These are phyloP conservation scores for Tarenaya hassleriana DNA, from an alignment of 345 rosid species.

Conservation along the genomic window DNA sequence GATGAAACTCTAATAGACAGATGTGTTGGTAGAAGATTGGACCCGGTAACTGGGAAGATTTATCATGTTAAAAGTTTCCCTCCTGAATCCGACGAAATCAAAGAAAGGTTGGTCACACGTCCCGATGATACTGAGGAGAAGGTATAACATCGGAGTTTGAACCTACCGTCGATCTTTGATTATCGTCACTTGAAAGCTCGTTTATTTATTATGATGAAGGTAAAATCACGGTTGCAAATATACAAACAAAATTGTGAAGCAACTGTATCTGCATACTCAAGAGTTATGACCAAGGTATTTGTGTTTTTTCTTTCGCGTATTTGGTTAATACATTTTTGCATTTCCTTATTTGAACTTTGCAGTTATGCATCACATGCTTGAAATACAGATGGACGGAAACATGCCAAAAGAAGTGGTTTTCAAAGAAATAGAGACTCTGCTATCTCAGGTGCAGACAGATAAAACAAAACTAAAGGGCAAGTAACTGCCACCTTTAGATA, in stretches of 20 bases:
- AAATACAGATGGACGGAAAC: slow-evolving; percentile 70
- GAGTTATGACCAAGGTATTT: slow-evolving; percentile 55
- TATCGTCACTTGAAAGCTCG: slow-evolving; percentile 3
- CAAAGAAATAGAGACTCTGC: slow-evolving; percentile 48
- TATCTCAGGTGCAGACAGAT: slow-evolving; percentile 45
- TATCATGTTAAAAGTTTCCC: slow-evolving; percentile 68
- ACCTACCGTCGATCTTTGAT: slow-evolving; percentile 1
- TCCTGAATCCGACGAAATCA: slow-evolving; percentile 65
- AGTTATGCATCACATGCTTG: slow-evolving; percentile 8
- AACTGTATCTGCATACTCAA: slow-evolving; percentile 49
- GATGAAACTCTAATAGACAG: slow-evolving; percentile 82
- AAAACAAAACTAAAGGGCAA: slow-evolving; percentile 33
- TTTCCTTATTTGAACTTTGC: slow-evolving; percentile 2
- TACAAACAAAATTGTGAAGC: slow-evolving; percentile 74
- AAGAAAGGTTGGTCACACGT: slow-evolving; percentile 72
- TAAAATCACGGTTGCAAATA: slow-evolving; percentile 66
- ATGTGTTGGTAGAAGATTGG: slow-evolving; percentile 86
- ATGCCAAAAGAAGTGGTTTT: slow-evolving; percentile 63
- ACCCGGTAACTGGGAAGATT: slow-evolving; percentile 68
- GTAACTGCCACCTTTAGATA: slow-evolving; percentile 25
- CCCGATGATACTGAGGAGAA: slow-evolving; percentile 91
- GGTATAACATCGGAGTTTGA: slow-evolving; percentile 26
- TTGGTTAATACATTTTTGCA: slow-evolving; percentile 2
- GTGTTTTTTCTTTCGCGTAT: not conserved
- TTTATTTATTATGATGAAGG: slow-evolving; percentile 33